Percentiles rank a stretch among this genome's conserved stretches.
Evolutionary conservation across 2,329 filamentous ascomycete species (phyloP).

Genomic region (Phoma sp.): DNA sequence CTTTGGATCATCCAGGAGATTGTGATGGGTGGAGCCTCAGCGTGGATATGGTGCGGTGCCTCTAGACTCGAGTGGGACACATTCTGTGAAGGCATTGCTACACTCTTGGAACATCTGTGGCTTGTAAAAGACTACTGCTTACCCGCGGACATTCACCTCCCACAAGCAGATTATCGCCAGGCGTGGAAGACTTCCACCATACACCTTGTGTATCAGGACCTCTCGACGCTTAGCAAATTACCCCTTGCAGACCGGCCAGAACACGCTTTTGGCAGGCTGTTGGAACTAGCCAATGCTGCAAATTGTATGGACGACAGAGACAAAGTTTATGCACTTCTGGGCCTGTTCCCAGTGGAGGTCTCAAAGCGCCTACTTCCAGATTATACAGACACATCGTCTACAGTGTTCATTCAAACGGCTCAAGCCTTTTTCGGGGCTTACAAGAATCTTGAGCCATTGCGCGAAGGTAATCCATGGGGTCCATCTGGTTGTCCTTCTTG

Average conservation of each 20-base stretch:
- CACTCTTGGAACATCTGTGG: conserved; percentile 8
- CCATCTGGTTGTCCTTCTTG: conserved; percentile 2
- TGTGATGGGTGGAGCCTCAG: not conserved
- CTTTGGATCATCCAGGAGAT: conserved; percentile 19
- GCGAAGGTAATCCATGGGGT: conserved; percentile 15
- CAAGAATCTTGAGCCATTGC: conserved; percentile 8
- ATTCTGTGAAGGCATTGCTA: conserved; percentile 9
- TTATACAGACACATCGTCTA: not conserved
- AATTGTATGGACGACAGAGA: not conserved
- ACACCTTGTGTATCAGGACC: not conserved
- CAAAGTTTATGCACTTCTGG: conserved; percentile 12
- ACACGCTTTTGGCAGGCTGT: conserved; percentile 1
- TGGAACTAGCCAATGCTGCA: conserved; percentile 8
- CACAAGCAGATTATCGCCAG: not conserved
- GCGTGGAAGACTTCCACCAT: not conserved
- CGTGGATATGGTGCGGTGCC: conserved; percentile 2
- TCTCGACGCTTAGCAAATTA: not conserved
- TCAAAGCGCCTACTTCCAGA: not conserved
- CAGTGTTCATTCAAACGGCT: not conserved
- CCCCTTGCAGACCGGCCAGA: not conserved
- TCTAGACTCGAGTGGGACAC: conserved; percentile 1
- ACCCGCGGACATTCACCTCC: not conserved
- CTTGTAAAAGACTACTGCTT: conserved; percentile 6
- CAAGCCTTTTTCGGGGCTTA: not conserved
- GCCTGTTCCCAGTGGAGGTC: not conserved